Conservation (phyloP, 768 basidiomycete genomes). For the Boletus edulis region DNA sequence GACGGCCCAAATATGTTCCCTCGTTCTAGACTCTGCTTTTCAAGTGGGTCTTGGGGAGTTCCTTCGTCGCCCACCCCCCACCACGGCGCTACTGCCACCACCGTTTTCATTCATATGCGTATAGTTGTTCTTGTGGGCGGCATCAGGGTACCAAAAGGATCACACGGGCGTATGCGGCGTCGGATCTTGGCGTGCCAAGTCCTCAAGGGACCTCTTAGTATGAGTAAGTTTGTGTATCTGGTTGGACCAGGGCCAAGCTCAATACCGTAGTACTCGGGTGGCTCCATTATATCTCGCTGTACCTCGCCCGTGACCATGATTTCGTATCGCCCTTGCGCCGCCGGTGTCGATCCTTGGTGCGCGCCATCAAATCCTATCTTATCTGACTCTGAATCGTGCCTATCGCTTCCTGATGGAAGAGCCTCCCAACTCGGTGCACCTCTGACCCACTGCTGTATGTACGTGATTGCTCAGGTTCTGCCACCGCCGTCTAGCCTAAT, state of each 20-base stretch:
- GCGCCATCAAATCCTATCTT: too few relatives aligned
- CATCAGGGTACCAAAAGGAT: background rate
- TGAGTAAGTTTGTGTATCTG: too few relatives aligned
- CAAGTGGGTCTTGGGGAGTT: too few relatives aligned
- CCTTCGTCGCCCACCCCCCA: too few relatives aligned
- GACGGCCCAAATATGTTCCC: too few relatives aligned
- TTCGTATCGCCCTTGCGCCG: background rate
- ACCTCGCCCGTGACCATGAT: background rate
- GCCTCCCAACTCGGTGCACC: slow-evolving; percentile 4
- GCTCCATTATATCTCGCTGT: background rate
- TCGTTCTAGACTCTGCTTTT: too few relatives aligned
- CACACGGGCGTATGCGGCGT: background rate
- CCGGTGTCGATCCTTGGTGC: background rate
- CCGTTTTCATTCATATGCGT: background rate
- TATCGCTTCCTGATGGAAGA: background rate
- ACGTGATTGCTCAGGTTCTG: background rate
- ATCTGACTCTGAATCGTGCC: background rate
- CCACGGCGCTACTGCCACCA: background rate
- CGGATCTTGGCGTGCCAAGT: background rate
- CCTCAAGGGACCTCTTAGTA: background rate
- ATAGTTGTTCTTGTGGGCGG: too few relatives aligned
- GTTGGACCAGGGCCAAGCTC: too few relatives aligned
- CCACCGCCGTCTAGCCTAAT: background rate
- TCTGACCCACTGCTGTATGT: background rate
- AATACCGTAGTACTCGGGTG: too few relatives aligned